Conservation (phyloP, 306 rosid species). For the Fagus crenata region DNA sequence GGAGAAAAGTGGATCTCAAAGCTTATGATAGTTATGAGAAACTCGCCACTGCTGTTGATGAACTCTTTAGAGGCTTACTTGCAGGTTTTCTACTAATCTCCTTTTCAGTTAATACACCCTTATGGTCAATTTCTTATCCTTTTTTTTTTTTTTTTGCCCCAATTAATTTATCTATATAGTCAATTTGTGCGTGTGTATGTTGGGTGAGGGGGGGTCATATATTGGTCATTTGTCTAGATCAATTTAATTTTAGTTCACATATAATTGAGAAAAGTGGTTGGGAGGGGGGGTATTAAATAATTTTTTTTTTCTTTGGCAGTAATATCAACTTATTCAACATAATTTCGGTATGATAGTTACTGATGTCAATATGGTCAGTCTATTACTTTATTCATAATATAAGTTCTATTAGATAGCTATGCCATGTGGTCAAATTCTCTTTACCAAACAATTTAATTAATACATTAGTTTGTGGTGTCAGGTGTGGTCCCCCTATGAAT, state of each 20-base stretch:
- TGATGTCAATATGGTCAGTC: background rate
- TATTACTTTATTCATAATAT: background rate
- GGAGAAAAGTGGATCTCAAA: constrained; percentile 84
- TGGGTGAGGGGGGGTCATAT: background rate
- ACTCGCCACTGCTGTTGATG: constrained; percentile 75
- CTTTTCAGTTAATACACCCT: constrained; percentile 5
- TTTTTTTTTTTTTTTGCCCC: background rate
- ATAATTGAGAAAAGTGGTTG: background rate
- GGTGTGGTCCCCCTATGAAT: background rate
- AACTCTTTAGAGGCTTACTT: constrained; percentile 78
- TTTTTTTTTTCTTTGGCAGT: background rate
- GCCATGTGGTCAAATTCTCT: constrained; percentile 16
- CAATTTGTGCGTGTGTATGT: constrained; percentile 8
- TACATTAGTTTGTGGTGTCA: background rate
- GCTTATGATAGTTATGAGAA: constrained; percentile 71
- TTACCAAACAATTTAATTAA: constrained; percentile 24
- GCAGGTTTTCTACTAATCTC: constrained; percentile 45
- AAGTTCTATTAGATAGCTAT: constrained; percentile 4
- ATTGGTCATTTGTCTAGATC: background rate
- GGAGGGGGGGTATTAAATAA: background rate
- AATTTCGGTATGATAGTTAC: background rate
- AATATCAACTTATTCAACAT: constrained; percentile 6
- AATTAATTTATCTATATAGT: constrained; percentile 8
- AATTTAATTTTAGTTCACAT: background rate
- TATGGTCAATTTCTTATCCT: background rate